Percentiles rank a stretch among this genome's conserved stretches.
Conservation (phyloP, 2,329 filamentous ascomycete genomes). For the Penicillium aurantiogriseum region DNA sequence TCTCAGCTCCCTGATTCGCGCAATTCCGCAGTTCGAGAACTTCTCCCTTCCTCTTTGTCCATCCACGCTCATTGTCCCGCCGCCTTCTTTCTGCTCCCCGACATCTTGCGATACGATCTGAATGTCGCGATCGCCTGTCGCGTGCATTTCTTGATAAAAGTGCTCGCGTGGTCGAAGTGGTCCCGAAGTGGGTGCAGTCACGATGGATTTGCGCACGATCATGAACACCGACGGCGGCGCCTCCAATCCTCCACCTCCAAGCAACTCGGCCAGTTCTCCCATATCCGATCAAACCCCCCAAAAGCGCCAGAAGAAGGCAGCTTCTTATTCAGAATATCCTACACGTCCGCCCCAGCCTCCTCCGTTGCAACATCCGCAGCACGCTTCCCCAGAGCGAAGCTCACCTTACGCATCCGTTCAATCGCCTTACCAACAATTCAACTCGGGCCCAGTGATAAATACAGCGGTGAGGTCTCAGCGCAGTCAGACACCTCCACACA, state of each 20-base stretch:
- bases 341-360: slow-evolving; percentile 41
- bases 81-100: slow-evolving; percentile 8
- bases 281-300: slow-evolving; percentile 28
- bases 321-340: slow-evolving; percentile 30
- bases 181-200: slow-evolving; percentile 23
- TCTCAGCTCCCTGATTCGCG: slow-evolving; percentile 23
- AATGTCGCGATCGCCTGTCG: slow-evolving; percentile 22
- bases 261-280: slow-evolving; percentile 29
- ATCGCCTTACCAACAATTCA: slow-evolving; percentile 43
- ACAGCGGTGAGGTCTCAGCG: slow-evolving; percentile 31
- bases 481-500: slow-evolving; percentile 35
- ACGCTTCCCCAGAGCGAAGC: slow-evolving; percentile 45
- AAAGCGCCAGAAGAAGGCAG: slow-evolving; percentile 26
- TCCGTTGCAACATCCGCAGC: slow-evolving; percentile 45
- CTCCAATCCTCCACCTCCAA: slow-evolving; percentile 31
- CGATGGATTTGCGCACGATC: slow-evolving; percentile 55
- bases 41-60: slow-evolving; percentile 26
- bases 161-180: slow-evolving; percentile 19
- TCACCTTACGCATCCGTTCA: slow-evolving; percentile 40
- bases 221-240: slow-evolving; percentile 48
- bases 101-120: slow-evolving; percentile 12
- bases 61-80: slow-evolving; percentile 16
- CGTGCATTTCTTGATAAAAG: slow-evolving; percentile 16
- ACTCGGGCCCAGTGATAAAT: slow-evolving; percentile 33
- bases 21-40: slow-evolving; percentile 20